Conservation (phyloP, 75 land plant genomes). For the Sequoiadendron giganteum region DNA sequence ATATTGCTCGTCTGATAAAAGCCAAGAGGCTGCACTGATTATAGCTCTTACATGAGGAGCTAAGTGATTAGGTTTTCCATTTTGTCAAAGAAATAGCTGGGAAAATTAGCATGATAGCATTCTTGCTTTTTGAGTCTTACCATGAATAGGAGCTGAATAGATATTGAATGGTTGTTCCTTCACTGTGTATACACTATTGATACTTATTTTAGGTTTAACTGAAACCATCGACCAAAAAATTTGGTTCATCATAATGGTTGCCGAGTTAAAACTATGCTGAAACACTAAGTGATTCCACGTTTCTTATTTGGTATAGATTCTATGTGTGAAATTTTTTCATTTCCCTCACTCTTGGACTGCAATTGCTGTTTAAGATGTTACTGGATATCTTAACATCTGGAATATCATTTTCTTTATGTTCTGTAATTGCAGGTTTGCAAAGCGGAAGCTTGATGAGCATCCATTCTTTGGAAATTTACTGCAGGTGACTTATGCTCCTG, state of each 20-base stretch:
- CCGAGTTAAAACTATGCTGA: neutral
- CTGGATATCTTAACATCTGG: neutral
- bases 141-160: neutral
- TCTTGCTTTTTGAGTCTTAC: neutral
- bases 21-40: neutral
- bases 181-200: neutral
- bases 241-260: neutral
- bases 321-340: neutral
- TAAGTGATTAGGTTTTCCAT: neutral
- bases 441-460: conserved; percentile 87
- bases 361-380: neutral
- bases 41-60: neutral
- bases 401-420: neutral
- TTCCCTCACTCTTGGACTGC: neutral
- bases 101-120: neutral
- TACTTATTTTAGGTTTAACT: neutral
- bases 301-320: neutral
- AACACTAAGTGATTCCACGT: neutral
- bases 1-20: neutral
- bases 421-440: conserved; percentile 72
- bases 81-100: neutral
- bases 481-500: conserved; percentile 83
- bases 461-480: conserved; percentile 78
- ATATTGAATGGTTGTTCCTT: neutral
- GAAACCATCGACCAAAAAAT: neutral